phyloP scores from a whole-genome alignment of 192 early-diverging fungal genomes.

The Entophlyctis luteolus region DNA sequence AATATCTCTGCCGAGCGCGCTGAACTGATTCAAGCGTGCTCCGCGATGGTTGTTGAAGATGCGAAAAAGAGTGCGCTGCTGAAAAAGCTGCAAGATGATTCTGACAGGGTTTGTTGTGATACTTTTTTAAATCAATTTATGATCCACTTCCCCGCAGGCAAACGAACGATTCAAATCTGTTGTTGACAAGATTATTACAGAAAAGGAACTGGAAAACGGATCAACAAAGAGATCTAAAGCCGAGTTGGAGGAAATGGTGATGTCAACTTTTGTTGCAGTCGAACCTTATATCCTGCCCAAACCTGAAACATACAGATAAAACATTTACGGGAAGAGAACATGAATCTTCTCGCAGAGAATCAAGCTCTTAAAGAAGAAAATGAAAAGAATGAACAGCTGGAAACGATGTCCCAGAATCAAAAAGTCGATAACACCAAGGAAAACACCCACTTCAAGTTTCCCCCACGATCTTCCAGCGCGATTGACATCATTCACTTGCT shows the following conservation, averaged over 20 bases:
- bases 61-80: slow-evolving; percentile 14
- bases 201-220: not conserved
- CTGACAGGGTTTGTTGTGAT: slow-evolving; percentile 4
- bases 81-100: slow-evolving; percentile 7
- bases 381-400: slow-evolving; percentile 5
- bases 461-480: slow-evolving; percentile 11
- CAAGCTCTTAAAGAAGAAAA: slow-evolving; percentile 18
- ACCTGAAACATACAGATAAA: not conserved
- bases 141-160: not conserved
- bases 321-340: slow-evolving; percentile 14
- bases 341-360: slow-evolving; percentile 8
- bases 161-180: not conserved
- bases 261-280: not conserved
- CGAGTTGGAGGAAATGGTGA: not conserved
- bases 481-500: slow-evolving; percentile 8
- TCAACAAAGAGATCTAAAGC: not conserved
- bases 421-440: not conserved
- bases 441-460: not conserved
- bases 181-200: slow-evolving; percentile 6
- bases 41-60: slow-evolving; percentile 15
- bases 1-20: not conserved
- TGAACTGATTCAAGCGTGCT: not conserved
- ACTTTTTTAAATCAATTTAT: not conserved
- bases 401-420: not conserved
- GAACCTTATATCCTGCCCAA: not conserved